Conservation (phyloP, 169 alveolate species). For the Plasmodium vivax region DNA sequence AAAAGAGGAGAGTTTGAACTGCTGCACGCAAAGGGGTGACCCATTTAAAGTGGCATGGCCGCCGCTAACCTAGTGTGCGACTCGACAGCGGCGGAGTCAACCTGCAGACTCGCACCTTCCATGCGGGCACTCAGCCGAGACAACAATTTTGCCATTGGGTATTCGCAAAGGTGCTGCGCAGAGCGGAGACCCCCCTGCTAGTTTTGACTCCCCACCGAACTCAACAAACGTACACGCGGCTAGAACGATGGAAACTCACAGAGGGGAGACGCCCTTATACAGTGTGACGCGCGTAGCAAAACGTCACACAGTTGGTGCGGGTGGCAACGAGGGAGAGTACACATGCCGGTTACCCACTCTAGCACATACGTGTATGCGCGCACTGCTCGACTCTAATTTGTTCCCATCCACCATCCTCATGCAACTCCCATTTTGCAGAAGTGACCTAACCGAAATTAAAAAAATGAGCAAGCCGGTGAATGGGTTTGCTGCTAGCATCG, state of each 20-base stretch:
- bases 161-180: not conserved
- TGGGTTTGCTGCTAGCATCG: slow-evolving; percentile 13
- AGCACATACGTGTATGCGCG: not conserved
- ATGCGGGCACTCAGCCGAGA: not conserved
- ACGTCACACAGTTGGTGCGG: not conserved
- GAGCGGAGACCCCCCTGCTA: not conserved
- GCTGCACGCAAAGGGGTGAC: not conserved
- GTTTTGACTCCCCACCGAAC: not conserved
- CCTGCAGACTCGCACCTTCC: not conserved
- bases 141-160: not conserved
- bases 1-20: not conserved
- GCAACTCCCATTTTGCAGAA: not conserved
- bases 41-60: not conserved
- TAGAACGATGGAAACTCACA: not conserved
- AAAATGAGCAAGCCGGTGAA: not conserved
- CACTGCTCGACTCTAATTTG: not conserved
- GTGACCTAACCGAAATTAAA: not conserved
- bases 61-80: not conserved
- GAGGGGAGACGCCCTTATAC: not conserved
- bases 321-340: not conserved
- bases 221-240: not conserved
- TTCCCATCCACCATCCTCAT: not conserved
- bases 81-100: not conserved
- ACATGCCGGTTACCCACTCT: not conserved
- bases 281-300: not conserved